phyloP scores from a whole-genome alignment of 2,329 filamentous ascomycete genomes.

The Leptographium procerum region DNA sequence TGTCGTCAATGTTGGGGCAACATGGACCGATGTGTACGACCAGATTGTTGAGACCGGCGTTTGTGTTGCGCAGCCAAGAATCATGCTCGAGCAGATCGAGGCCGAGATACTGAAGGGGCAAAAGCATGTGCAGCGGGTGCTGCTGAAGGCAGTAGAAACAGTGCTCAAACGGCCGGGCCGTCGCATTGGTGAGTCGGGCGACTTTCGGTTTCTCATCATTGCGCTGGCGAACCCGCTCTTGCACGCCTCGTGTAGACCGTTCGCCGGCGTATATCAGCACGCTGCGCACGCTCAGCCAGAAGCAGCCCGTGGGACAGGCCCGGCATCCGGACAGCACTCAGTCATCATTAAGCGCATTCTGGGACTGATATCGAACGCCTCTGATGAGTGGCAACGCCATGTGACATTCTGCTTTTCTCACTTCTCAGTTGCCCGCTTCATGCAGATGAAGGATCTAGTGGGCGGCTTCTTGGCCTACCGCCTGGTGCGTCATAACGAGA shows the following conservation, averaged over 20 bases:
- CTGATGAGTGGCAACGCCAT: conserved; percentile 64
- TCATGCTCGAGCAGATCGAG: conserved; percentile 31
- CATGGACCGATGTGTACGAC: conserved; percentile 52
- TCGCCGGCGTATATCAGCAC: conserved; percentile 25
- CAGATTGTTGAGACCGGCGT: conserved; percentile 30
- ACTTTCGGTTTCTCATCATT: conserved; percentile 68
- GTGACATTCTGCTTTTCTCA: conserved; percentile 69
- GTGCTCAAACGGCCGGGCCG: conserved; percentile 70
- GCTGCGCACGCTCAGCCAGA: conserved; percentile 6
- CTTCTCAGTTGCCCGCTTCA: conserved; percentile 55
- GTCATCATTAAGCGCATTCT: conserved; percentile 77
- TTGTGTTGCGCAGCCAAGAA: conserved; percentile 21
- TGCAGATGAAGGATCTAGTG: conserved; percentile 63
- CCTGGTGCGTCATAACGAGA: conserved; percentile 58
- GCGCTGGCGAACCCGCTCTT: conserved; percentile 70
- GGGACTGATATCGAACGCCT: conserved; percentile 66
- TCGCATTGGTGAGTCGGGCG: conserved; percentile 53
- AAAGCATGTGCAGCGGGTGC: conserved; percentile 53
- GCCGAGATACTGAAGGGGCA: conserved; percentile 43
- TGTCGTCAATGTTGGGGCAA: conserved; percentile 54
- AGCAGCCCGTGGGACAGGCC: conserved; percentile 24
- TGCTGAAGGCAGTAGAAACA: conserved; percentile 70
- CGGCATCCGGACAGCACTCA: conserved; percentile 57
- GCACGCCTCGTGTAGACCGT: conserved; percentile 31
- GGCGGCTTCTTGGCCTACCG: conserved; percentile 73